Percentiles rank a stretch among this genome's conserved stretches.
Evolutionary conservation across 2,329 filamentous ascomycete species (phyloP).

Genomic region (Aspergillus jensenii): DNA sequence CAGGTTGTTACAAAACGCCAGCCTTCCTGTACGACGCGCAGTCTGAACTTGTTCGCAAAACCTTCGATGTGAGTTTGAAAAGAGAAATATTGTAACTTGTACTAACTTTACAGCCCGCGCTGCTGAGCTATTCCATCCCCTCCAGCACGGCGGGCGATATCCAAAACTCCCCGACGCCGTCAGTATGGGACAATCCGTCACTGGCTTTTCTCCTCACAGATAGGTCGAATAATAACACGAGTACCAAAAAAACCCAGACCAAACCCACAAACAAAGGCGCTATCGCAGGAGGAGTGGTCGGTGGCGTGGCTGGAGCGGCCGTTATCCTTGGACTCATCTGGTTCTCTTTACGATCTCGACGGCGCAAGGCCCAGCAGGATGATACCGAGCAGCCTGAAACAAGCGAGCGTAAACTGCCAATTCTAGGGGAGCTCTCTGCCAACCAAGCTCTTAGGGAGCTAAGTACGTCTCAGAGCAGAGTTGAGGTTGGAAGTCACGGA

Average conservation of each 20-base stretch:
- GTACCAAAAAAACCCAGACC: too few species aligned
- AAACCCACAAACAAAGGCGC: constrained; percentile 3
- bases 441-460: neutral
- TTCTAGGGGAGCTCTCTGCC: neutral
- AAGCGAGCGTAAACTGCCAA: neutral
- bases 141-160: constrained; percentile 9
- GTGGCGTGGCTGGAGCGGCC: constrained; percentile 12
- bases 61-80: constrained; percentile 10
- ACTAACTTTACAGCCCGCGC: constrained; percentile 1
- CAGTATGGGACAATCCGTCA: neutral
- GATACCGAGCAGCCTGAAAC: neutral
- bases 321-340: neutral
- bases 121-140: constrained; percentile 10
- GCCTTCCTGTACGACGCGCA: constrained; percentile 17
- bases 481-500: neutral
- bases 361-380: neutral
- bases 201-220: neutral
- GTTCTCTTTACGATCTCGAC: neutral
- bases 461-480: too few species aligned
- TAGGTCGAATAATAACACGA: too few species aligned
- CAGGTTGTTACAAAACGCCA: constrained; percentile 14
- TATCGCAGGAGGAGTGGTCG: constrained; percentile 14
- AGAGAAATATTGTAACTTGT: neutral
- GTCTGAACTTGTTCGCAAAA: constrained; percentile 4
- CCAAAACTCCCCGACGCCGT: constrained; percentile 8